Conservation (phyloP, 2,329 filamentous ascomycete genomes). For the Phialemonium atrogriseum region DNA sequence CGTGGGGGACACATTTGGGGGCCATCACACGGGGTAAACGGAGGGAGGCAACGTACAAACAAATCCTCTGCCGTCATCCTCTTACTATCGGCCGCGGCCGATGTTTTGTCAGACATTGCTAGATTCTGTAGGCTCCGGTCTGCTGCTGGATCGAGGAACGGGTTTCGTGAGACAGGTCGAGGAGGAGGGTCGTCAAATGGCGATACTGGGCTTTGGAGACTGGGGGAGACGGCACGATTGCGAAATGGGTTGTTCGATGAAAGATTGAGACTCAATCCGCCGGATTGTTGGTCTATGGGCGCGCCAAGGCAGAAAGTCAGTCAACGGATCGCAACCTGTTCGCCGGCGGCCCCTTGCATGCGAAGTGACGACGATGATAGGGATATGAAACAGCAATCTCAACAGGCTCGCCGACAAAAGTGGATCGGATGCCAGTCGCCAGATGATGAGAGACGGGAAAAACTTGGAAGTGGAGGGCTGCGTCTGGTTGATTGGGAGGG, state of each 20-base stretch:
- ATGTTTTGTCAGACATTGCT: constrained; percentile 40
- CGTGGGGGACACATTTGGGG: not conserved
- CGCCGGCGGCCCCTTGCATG: constrained; percentile 26
- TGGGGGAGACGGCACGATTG: constrained; percentile 59
- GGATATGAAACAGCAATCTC: constrained; percentile 35
- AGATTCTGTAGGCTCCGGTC: constrained; percentile 22
- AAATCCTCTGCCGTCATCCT: constrained; percentile 59
- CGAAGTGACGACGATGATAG: constrained; percentile 32
- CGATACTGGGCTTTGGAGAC: constrained; percentile 32
- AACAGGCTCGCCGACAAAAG: constrained; percentile 27
- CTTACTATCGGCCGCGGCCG: constrained; percentile 35
- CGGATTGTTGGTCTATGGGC: constrained; percentile 35
- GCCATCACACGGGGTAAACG: too few species aligned
- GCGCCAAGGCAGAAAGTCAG: constrained; percentile 17
- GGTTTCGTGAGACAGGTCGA: constrained; percentile 63
- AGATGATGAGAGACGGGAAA: not conserved
- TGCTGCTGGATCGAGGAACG: constrained; percentile 57
- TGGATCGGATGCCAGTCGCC: constrained; percentile 20
- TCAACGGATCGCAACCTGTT: constrained; percentile 8
- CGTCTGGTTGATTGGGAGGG: too few species aligned
- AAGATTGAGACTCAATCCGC: constrained; percentile 56
- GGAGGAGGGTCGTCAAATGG: constrained; percentile 52
- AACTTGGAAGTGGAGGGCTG: constrained; percentile 4
- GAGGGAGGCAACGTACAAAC: constrained; percentile 54
- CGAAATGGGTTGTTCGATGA: constrained; percentile 78